Base-by-base conservation (phyloP, 2,329 filamentous ascomycete species). In the Colletotrichum sp. region DNA sequence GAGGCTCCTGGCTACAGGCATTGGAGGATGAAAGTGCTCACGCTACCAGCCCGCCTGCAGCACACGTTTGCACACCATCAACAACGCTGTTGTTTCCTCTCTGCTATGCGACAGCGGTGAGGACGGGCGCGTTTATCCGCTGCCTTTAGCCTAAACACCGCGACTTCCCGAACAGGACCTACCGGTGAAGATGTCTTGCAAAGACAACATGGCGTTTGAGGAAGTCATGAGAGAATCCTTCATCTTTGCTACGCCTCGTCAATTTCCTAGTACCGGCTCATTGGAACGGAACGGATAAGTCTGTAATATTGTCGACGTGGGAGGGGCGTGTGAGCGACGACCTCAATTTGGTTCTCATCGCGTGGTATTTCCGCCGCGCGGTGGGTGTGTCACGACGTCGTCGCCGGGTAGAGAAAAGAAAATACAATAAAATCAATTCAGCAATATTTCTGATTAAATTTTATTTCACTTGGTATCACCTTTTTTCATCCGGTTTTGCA, bases 131-230 rank as follows among this genome's bases (percentile, higher is more conserved):
- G 44, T 36, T 71, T 76, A 59, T 65, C 57, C 73, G 70, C 16
- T 24, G 64, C 34, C 9, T 76, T 76, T 65, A 76, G 73, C 63
- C 73, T 76, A 65, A 73, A 69, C 16, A 16, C 44, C 55, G 72
- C 39, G 44, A 30, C 21, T 13, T 60, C 73, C 64, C 34, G 21
- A 73, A 49, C 34, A 59, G 70, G 26, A 60, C 13, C 18, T 64
- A 69, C 57, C 64, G 64, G 64, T 64, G 70, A 72, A 68, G 69
- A 65, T 28, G 36, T 49, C n/a, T 30, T 64, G 55, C 69, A 28
- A n/a, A 39, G 10, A 18, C 30, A 24, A 24, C 55, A 28, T 59
- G 21, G 21, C 24, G 21, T 59, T 59, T 18, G 39, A 49, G 39
- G n/a, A 49, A 28, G 55, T 59, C 55, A 59, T 59, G 55, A 59